Evolutionary conservation across 225 moss, liverwort and hornwort genomes (phyloP), one percentile per base, ranked within the genome.

Genomic region (Sphagnum tenellum): DNA sequence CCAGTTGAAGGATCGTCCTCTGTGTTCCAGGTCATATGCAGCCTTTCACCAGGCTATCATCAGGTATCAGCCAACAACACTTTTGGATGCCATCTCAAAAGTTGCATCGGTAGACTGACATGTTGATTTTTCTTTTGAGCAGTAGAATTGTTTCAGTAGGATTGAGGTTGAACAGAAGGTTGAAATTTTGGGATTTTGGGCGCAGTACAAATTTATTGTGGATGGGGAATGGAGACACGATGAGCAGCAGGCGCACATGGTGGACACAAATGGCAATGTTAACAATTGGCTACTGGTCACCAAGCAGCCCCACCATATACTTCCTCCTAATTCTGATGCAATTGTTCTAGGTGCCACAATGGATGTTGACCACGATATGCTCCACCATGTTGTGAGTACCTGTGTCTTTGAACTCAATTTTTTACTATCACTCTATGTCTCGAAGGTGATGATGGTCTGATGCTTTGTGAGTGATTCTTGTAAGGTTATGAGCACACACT

Each of bases 211-310:
- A 70, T 96, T 92, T 49, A 87, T 96, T 61, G 92, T 96, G 60
- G 96, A 96, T 79, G 90, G 92, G 56, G 87, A 96, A 73, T 96
- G 96, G 96, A 82, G 92, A 71, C 89, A 93, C 71, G 90, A 98
- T 75, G 96, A 93, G 67, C 81, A 83, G 68, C 92, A 88, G 64
- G 75, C 83, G 46, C 81, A 85, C 60, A 86, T 81, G 83, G 81
- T 89, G 56, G 96, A 93, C 86, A 77, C 82, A 69, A 85, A 83
- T 64, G 96, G 96, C 70, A 80, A 92, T 76, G 85, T 93, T 48
- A 98, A 98, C 69, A 98, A 98, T 68, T 98, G 90, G 87, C 67
- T 90, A 69, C 80, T 80, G 72, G 88, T 98, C 61, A 87, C 74
- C 49, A 86, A 84, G 69, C 90, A 74, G 72, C 82, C 74, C 57